Evolutionary conservation across 176 grass and related monocot genomes (phyloP), one percentile per base, ranked within the genome.

Genomic region (Neostapfia colusana): DNA sequence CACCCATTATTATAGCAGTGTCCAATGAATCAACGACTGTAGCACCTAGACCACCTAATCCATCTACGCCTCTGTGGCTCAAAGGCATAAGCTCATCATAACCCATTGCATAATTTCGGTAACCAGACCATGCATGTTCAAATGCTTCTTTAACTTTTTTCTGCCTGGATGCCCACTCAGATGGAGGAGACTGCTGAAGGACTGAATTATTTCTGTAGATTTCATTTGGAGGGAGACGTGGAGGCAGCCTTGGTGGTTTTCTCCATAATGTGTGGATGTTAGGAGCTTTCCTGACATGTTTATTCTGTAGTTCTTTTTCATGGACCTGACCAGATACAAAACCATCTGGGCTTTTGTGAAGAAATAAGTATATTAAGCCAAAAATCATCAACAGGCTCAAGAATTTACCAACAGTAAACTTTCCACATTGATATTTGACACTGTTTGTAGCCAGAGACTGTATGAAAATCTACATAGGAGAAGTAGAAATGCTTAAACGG

Each of bases 71-170:
- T 88, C 89, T 90, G 55, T 74, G 87, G 78, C 85, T 92, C 53
- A 92, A 63, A 77, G 95, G 95, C 91, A 94, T 98, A 75, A 98
- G 89, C 48, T 98, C 95, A 49, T 98, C 95, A 86, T 88, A 92
- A 79, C 91, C 91, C 89, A 98, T 88, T 28, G 95, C 91, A 89
- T 82, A 84, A 69, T 83, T 88, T 78, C 50, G 85, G 59, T 98
- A 98, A 67, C 91, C 95, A 82, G 89, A 88, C 91, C 95, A 98
- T 63, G 91, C 95, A 94, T 98, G 89, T 71, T 84, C 51, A 48
- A 98, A 94, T 81, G 95, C 89, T 62, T 94, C 87, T 85, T 94
- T 98, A 68, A 98, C 95, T 76, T 94, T 98, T 45, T 92, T 85
- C 87, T 94, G 89, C 61, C 91, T 91, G 1, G 65, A 83, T 60